Base-by-base conservation (phyloP, 179 eudicot genomes). In the Carnegiea gigantea region DNA sequence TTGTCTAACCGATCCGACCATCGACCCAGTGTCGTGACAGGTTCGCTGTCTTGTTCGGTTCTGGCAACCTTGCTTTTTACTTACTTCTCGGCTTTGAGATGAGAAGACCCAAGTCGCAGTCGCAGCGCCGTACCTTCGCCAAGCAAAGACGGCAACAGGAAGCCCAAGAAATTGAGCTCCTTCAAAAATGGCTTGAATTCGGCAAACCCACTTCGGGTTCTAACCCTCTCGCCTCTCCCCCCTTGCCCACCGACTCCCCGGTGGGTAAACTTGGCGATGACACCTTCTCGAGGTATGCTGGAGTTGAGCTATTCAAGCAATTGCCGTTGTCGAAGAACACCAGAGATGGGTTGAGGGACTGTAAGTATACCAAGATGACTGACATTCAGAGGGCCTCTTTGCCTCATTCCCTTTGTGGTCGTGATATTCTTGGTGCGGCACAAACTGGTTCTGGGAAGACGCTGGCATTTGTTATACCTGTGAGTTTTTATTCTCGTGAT, bases 361-460 rank as follows among this genome's bases (percentile, higher is more conserved):
- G 87, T 0, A 82, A 86, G 59, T 94, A 60, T 73, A 21, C 65
- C 1, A 77, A 75, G 6, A 95, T 95, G 99, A 95, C 97, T 24
- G 93, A 90, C 18, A 89, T 95, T 53, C 99, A 94, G 82, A 89
- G 93, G 82, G 98, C 98, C 48, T 88, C 96, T 38, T 84, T 95
- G 88, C 99, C 99, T 1, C 99, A 95, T 77, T 87, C 98, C 2
- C 88, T 95, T 62, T 92, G 92, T 48, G 96, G 95, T 7, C 84
- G 98, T 3, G 99, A 95, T 84, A 88, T 95, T 62, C 96, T 95
- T 3, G 99, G 99, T n/a, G 99, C 98, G 0, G 97, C 99, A 0
- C 92, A 94, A 82, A 95, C 98, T 15, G 98, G 99, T 11, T 94
- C 97, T 0, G 99, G 99, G 0, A 95, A 95, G 87, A 95, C 99